These are phyloP conservation scores for Knufia fluminis DNA, from an alignment of 2,329 filamentous ascomycete genomes.

Conservation along the genomic window DNA sequence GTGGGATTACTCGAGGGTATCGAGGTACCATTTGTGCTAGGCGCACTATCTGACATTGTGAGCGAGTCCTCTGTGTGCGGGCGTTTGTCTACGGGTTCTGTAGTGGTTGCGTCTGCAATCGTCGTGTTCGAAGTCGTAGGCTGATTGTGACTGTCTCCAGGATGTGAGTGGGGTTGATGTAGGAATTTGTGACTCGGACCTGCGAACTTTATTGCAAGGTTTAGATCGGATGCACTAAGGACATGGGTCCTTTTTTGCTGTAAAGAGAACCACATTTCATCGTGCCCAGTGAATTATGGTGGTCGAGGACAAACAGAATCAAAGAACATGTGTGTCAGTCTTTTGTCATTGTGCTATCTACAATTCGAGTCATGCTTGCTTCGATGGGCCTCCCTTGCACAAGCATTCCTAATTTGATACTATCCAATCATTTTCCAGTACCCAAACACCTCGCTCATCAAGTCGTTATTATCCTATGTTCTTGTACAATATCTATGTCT, in stretches of 20 bases:
- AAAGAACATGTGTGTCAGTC: not conserved
- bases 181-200: not conserved
- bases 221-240: too few relatives aligned
- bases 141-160: too few relatives aligned
- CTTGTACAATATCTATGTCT: conserved; percentile 3
- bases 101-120: too few relatives aligned
- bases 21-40: not conserved
- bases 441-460: conserved; percentile 2
- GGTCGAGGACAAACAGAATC: not conserved
- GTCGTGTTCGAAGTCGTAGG: too few relatives aligned
- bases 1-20: not conserved
- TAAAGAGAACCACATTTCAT: not conserved
- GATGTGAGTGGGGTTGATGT: not conserved
- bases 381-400: not conserved
- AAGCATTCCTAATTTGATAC: not conserved
- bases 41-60: not conserved
- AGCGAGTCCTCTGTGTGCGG: not conserved
- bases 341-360: not conserved
- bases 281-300: not conserved
- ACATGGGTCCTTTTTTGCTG: not conserved
- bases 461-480: not conserved
- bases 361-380: not conserved
- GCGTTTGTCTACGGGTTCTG: not conserved
- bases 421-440: not conserved
- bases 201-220: not conserved